Evolutionary conservation across 495 filamentous ascomycete genomes (phyloP), one percentile per base, ranked within the genome.

Genomic region (Aspergillus panamensis): DNA sequence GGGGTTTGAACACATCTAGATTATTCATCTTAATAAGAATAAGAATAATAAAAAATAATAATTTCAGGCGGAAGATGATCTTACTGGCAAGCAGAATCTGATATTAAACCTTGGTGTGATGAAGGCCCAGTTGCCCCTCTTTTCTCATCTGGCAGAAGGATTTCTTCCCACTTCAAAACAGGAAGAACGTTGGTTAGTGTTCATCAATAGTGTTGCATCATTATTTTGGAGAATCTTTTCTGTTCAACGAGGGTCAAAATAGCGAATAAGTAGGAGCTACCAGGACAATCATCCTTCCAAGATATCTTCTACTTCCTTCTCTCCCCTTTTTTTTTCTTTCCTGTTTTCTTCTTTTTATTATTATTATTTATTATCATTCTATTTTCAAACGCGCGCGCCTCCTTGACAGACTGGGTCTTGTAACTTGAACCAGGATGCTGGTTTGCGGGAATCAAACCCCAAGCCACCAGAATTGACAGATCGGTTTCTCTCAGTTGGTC

Each of bases 381-480:
- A 21, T 57, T 45, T 31, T 57, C 29, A 47, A 48, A 54, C 59
- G 48, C 59, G 48, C 45, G 48, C 59, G 48, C 45, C 58, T 60
- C 49, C 59, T 57, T 56, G 31, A 53, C 21, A 57, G 57, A 56
- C 32, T 59, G 51, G 50, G 42, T 35, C 52, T 51, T 40, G 51
- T n/a, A 35, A 53, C 21, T 25, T 55, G 48, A 49, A 53, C 55
- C 51, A 51, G 51, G 52, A 53, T 63, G 52, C 57, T 53, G 43
- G 60, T 50, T 59, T 55, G 33, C 47, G 56, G 45, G 57, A 51
- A 55, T 62, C 48, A 54, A 50, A 47, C 53, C 43, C 48, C 35
- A 39, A 64, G 62, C 58, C 57, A 63, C 58, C 48, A 42, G 42
- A 65, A 57, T 57, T 65, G 62, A 65, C 56, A 65, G 62, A 65